phyloP scores from a whole-genome alignment of 129 eudicot genomes.

The Silybum marianum region DNA sequence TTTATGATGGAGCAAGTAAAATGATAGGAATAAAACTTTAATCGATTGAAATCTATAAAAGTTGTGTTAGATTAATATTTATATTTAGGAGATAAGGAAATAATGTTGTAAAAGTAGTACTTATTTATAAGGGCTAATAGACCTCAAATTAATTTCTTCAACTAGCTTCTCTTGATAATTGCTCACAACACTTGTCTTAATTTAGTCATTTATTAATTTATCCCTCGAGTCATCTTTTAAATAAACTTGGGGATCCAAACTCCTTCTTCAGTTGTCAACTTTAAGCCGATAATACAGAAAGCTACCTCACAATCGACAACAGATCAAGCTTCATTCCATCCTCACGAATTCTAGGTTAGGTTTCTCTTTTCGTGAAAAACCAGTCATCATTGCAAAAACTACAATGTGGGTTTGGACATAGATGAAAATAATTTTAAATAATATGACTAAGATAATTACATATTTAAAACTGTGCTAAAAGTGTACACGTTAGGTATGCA shows the following conservation, averaged over 20 bases:
- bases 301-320: no score
- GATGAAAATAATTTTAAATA: not conserved
- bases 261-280: not conserved
- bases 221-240: not conserved
- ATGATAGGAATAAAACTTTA: not conserved
- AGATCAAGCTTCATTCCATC: not conserved
- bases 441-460: no score
- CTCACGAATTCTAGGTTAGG: not conserved
- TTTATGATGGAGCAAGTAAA: not conserved
- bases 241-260: not conserved
- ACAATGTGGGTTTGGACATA: not conserved
- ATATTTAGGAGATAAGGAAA: not conserved
- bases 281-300: no score
- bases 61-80: not conserved
- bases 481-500: no score
- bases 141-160: not conserved
- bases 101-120: not conserved
- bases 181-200: not conserved
- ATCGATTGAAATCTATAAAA: not conserved
- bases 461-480: no score
- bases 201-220: not conserved
- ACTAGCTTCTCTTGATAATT: not conserved
- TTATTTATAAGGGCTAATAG: not conserved
- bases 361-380: not conserved
- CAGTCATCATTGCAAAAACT: not conserved